Evolutionary conservation across 2,329 filamentous ascomycete genomes (phyloP), one percentile per base, ranked within the genome.

Genomic region (Beauveria bassiana): DNA sequence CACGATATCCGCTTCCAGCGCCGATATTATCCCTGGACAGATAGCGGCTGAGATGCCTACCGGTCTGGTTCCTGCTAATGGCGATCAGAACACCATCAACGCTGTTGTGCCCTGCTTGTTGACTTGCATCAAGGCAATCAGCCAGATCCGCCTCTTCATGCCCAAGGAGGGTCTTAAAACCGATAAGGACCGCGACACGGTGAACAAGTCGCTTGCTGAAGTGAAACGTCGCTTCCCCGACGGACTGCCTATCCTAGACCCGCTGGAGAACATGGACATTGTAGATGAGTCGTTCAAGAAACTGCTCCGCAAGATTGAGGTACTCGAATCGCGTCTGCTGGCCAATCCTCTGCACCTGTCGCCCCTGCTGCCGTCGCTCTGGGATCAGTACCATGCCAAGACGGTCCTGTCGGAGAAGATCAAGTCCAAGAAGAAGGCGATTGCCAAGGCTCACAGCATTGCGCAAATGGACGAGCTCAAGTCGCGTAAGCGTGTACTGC

Each of bases 391-490:
- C 72, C 85, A 87, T 20, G 80, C 80, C 64, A 99, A 99, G 80
- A 83, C 95, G 26, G 83, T 85, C 56, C 74, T 96, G 14, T 79
- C 79, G 18, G 86, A 89, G 12, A 86, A 91, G 76, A 93, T 97
- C 76, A 97, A 96, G 78, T 84, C 84, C 22, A 86, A 89, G 68
- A 96, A 96, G 79, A 96, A 92, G 77, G 84, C 90, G 63, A 97
- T 99, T 64, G 80, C 84, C 24, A 88, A 89, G 66, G 93, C 92
- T 0, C 85, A 96, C 72, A 92, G 89, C 63, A 89, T 98, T 62
- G 88, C 95, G 62, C 93, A 99, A 74, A 82, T 98, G 65, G 95
- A 99, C 68, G 95, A 99, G 75, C 83, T 99, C 64, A 98, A 98
- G 79, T 92, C 90, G 65, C 88, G 95, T 64, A 99, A 97, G 79